Evolutionary conservation across 768 basidiomycete species (phyloP).

Genomic region (Leccinellum luteum): DNA sequence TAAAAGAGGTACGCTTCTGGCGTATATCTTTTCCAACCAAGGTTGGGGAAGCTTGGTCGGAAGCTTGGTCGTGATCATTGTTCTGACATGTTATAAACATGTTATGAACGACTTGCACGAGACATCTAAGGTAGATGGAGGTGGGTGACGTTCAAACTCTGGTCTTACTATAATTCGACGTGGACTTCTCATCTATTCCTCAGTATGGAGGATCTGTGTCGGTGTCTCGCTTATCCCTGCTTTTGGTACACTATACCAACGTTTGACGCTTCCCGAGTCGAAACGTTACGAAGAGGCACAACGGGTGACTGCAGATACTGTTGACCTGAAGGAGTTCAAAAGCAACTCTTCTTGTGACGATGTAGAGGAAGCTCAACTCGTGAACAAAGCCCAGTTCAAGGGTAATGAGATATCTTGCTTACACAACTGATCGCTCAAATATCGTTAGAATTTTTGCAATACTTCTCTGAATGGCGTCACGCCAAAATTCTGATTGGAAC

Average conservation of each 20-base stretch:
- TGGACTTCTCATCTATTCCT: background rate
- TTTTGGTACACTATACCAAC: constrained; percentile 71
- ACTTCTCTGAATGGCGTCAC: constrained; percentile 75
- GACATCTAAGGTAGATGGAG: constrained; percentile 67
- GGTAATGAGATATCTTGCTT: constrained; percentile 30
- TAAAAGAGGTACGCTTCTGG: constrained; percentile 70
- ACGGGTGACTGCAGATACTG: constrained; percentile 24
- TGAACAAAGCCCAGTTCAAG: constrained; percentile 49
- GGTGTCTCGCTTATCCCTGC: constrained; percentile 77
- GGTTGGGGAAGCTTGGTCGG: constrained; percentile 76
- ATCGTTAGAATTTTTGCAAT: constrained; percentile 53
- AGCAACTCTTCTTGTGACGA: background rate
- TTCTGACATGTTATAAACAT: constrained; percentile 59
- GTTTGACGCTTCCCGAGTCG: constrained; percentile 70
- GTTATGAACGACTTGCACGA: constrained; percentile 59
- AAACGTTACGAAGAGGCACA: constrained; percentile 50
- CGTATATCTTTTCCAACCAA: constrained; percentile 74
- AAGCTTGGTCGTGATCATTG: constrained; percentile 58
- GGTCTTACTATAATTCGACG: background rate
- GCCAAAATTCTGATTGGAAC: constrained; percentile 67
- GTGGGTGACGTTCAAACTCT: constrained; percentile 35
- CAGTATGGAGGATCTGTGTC: constrained; percentile 71
- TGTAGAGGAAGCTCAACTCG: constrained; percentile 18
- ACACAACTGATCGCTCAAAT: background rate
- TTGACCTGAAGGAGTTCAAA: constrained; percentile 34